Evolutionary conservation across 169 alveolate species (phyloP).

Genomic region (Theileria luwenshuni): DNA sequence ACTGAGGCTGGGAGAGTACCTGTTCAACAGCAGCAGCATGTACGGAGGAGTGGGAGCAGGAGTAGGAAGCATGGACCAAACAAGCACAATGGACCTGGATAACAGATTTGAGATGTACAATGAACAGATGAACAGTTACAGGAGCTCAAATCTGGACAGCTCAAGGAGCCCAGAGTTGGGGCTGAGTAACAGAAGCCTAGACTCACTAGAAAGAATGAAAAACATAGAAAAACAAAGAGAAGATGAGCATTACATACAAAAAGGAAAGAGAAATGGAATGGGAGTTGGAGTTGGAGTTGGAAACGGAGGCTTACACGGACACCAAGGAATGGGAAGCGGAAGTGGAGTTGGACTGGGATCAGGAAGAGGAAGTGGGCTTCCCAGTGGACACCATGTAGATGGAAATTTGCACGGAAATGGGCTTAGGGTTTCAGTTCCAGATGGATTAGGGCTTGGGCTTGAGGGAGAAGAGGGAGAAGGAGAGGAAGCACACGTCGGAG

Average conservation of each 20-base stretch:
- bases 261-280: neutral
- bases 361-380: neutral
- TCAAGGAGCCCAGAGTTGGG: neutral
- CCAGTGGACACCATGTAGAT: no score
- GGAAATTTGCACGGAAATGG: no score
- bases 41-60: no score
- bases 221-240: neutral
- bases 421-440: no score
- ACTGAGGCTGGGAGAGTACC: constrained; percentile 46
- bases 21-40: constrained; percentile 16
- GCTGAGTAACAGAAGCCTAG: no score
- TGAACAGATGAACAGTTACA: no score
- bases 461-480: neutral
- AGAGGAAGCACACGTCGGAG: neutral
- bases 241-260: neutral
- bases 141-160: no score
- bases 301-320: neutral
- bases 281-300: no score
- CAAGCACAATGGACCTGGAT: neutral
- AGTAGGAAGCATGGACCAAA: neutral
- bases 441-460: no score
- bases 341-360: neutral
- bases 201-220: no score
- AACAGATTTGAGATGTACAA: no score
- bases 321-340: neutral